Conservation (phyloP, 1,284 basidiomycete species). For the Cryptococcus neoformans region DNA sequence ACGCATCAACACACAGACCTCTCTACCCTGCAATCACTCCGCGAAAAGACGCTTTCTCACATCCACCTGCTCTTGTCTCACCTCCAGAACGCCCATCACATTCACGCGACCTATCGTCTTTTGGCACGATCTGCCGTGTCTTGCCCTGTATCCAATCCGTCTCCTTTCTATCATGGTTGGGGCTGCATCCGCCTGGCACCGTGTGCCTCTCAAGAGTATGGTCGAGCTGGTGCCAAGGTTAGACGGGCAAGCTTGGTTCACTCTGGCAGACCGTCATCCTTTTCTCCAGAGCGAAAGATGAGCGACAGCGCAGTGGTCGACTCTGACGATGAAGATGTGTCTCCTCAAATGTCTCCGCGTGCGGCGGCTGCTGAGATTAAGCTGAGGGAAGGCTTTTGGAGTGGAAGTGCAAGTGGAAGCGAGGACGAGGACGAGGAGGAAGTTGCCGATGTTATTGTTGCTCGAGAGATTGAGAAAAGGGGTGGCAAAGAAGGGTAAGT, state of each 20-base stretch:
- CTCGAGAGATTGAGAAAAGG: conserved; percentile 30
- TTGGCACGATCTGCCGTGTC: conserved; percentile 34
- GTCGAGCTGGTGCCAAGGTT: conserved; percentile 4
- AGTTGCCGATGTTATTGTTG: conserved; percentile 33
- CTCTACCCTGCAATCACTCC: conserved; percentile 46
- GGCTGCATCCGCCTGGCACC: conserved; percentile 44
- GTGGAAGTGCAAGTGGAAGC: conserved; percentile 11
- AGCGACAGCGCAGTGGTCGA: not conserved
- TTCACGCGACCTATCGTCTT: conserved; percentile 42
- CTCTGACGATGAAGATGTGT: not conserved
- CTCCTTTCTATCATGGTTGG: conserved; percentile 26
- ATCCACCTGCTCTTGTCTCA: conserved; percentile 42
- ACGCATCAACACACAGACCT: conserved; percentile 23
- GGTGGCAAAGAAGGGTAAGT: conserved; percentile 43
- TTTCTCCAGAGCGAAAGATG: not conserved
- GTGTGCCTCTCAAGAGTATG: not conserved
- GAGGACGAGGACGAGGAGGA: conserved; percentile 41
- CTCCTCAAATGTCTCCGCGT: conserved; percentile 13
- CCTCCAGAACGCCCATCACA: conserved; percentile 30
- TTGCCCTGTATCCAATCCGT: not conserved
- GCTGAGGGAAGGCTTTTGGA: conserved; percentile 15
- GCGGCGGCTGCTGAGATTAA: conserved; percentile 18
- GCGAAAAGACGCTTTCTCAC: conserved; percentile 46
- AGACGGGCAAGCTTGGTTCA: conserved; percentile 30
- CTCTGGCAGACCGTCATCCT: not conserved